Evolutionary conservation across 2,329 filamentous ascomycete species (phyloP), one percentile per base, ranked within the genome.

Genomic region (Davidsoniella virescens): DNA sequence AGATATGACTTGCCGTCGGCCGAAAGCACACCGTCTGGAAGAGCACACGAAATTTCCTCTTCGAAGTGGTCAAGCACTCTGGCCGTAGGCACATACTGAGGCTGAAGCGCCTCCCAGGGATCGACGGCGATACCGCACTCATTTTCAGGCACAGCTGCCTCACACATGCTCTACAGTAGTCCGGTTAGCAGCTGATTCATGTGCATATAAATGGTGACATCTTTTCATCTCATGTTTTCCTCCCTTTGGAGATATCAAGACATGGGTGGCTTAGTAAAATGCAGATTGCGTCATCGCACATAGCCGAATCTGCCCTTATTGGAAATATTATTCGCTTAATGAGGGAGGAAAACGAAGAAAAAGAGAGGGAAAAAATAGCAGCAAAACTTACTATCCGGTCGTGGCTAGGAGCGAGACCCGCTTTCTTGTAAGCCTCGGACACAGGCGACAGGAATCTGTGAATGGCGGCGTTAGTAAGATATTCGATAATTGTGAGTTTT

Each of bases 21-120:
- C 44, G 73, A 76, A 58, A 84, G 73, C 26, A 92, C 76, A 8
- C 88, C 88, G 5, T 88, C 88, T 26, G 80, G 70, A 42, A 86
- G 75, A 20, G 76, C 74, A 47, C 65, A 61, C 62, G 95, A 94
- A 62, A 95, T 85, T 63, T 95, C 87, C 61, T 90, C 69, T 57
- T 93, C 80, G 59, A 95, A 92, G 65, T 95, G 90, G 60, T 94
- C 87, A 45, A 95, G 71, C 39, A 94, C 88, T 58, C 83, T 76
- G 38, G 88, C 90, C 1, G 90, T 96, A 14, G 87, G 87, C 55
- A 87, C 81, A 62, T 94, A 96, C 56, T 84, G 74, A 59, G 81
- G 76, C 66, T 93, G 80, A 58, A 83, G 44, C 36, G 86, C 84
- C 70, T 94, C 88, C 82, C 84, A 93, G 0, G 84, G 79, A 62